Conservation (phyloP, 2,329 filamentous ascomycete genomes). For the Exophiala lecanii-corni region DNA sequence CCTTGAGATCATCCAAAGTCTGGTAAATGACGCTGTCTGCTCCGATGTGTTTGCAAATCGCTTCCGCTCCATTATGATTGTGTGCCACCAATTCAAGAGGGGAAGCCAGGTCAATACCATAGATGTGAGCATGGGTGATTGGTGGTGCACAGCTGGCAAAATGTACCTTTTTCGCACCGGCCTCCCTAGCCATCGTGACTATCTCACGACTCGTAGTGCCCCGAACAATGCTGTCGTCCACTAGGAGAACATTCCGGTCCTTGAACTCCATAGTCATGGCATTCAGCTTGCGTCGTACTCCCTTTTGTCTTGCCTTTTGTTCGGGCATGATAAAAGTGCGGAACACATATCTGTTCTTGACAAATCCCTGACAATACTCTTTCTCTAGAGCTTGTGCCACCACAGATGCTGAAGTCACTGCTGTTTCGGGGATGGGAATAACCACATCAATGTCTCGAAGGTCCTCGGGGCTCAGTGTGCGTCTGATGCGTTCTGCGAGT, state of each 20-base stretch:
- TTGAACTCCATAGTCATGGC: constrained; percentile 82
- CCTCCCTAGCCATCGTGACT: constrained; percentile 77
- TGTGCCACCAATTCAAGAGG: constrained; percentile 68
- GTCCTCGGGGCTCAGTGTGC: constrained; percentile 62
- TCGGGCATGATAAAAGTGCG: constrained; percentile 84
- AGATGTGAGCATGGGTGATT: constrained; percentile 83
- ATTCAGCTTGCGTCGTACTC: constrained; percentile 83
- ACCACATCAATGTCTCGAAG: constrained; percentile 73
- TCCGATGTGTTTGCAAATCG: constrained; percentile 64
- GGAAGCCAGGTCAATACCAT: constrained; percentile 72
- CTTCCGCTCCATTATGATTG: constrained; percentile 53
- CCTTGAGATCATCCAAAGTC: constrained; percentile 71
- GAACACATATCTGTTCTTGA: constrained; percentile 87
- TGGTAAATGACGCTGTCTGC: constrained; percentile 75
- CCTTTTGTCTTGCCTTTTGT: constrained; percentile 74
- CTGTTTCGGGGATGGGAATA: constrained; percentile 79
- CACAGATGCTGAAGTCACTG: constrained; percentile 72
- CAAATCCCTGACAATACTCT: constrained; percentile 74
- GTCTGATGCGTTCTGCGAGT: constrained; percentile 67
- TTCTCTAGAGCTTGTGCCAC: constrained; percentile 72
- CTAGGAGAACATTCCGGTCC: constrained; percentile 72
- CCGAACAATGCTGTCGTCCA: constrained; percentile 86
- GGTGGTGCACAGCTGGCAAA: constrained; percentile 78
- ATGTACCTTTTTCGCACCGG: constrained; percentile 74
- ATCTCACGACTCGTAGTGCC: constrained; percentile 79